A percentile compares a stretch with the other conserved stretches of the same genome.
Conservation (phyloP, 345 rosid species). For the Alliaria petiolata region DNA sequence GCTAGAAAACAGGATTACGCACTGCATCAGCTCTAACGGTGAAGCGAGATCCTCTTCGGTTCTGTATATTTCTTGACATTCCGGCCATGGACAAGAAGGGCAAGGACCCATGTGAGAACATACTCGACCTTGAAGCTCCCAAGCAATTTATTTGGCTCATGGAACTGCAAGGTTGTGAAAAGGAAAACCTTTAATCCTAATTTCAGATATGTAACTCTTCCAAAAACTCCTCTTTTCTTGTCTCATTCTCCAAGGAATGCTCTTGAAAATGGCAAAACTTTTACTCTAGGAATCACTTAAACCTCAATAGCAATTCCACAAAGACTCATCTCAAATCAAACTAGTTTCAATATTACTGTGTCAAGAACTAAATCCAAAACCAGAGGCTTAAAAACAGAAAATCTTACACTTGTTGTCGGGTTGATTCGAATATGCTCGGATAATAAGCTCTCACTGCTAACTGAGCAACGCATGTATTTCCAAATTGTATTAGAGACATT, state of each 20-base stretch:
- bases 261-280: no score
- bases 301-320: background rate
- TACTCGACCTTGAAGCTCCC: constrained; percentile 54
- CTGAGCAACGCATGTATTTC: constrained; percentile 65
- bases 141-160: constrained; percentile 41
- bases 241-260: no score
- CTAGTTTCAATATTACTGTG: background rate
- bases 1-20: constrained; percentile 42
- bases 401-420: constrained; percentile 37
- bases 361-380: background rate
- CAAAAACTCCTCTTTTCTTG: background rate
- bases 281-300: no score
- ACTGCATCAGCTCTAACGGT: constrained; percentile 76
- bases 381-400: background rate
- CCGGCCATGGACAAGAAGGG: constrained; percentile 37
- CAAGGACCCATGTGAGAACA: constrained; percentile 54
- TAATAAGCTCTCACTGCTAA: constrained; percentile 39
- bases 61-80: constrained; percentile 41
- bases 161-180: constrained; percentile 33
- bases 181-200: background rate
- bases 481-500: constrained; percentile 78
- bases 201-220: background rate
- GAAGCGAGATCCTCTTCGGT: constrained; percentile 49
- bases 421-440: constrained; percentile 27
- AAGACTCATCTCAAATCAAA: background rate